phyloP scores from a whole-genome alignment of 2,329 filamentous ascomycete species.

The Cladophialophora bantiana region DNA sequence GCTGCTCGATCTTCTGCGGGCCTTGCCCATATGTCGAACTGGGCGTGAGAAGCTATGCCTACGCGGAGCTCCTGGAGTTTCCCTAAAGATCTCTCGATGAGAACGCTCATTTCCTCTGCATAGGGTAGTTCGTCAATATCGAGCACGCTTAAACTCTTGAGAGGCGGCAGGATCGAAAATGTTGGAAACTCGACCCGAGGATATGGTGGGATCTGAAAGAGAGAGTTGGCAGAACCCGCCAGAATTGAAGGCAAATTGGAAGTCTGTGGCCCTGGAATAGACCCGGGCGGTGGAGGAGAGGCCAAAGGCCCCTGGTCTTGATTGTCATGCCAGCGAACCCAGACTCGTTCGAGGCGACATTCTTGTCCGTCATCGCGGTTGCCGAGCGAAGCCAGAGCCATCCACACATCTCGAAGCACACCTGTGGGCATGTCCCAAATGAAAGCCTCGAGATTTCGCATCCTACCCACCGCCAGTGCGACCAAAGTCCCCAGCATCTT shows the following conservation, averaged over 20 bases:
- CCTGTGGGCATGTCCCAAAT: slow-evolving; percentile 91
- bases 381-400: slow-evolving; percentile 74
- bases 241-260: slow-evolving; percentile 37
- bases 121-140: slow-evolving; percentile 85
- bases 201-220: slow-evolving; percentile 49
- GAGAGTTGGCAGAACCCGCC: slow-evolving; percentile 32
- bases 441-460: slow-evolving; percentile 82
- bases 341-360: slow-evolving; percentile 74
- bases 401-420: slow-evolving; percentile 80
- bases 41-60: slow-evolving; percentile 68
- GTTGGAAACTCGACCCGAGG: slow-evolving; percentile 77
- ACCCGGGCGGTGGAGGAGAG: slow-evolving; percentile 43
- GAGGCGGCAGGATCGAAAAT: slow-evolving; percentile 76
- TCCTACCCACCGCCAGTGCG: slow-evolving; percentile 77
- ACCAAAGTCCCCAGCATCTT: slow-evolving; percentile 89
- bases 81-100: slow-evolving; percentile 73
- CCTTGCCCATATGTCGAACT: slow-evolving; percentile 46
- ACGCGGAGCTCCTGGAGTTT: slow-evolving; percentile 74
- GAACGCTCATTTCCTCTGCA: slow-evolving; percentile 79
- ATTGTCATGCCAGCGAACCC: slow-evolving; percentile 86
- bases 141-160: slow-evolving; percentile 77
- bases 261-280: slow-evolving; percentile 31
- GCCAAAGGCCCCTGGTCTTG: slow-evolving; percentile 54
- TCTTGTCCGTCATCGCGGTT: slow-evolving; percentile 65
- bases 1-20: slow-evolving; percentile 35